Evolutionary conservation across 106 monocot genomes (phyloP), one percentile per base, ranked within the genome.

Genomic region (Dendrobium catenatum): DNA sequence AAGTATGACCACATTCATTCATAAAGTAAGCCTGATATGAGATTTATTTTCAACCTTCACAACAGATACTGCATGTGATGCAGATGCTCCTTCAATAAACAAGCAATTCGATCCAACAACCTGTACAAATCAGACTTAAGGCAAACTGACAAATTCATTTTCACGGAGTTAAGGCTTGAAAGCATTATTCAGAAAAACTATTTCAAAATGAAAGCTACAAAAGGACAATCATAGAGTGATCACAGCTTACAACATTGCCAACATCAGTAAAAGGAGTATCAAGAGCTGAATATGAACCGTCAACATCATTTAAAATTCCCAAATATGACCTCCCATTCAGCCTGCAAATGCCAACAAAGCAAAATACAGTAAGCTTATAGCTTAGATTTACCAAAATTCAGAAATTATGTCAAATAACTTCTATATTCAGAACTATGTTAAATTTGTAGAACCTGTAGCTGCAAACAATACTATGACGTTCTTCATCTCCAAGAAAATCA

Each of bases 31-130:
- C 79, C 78, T 75, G 75, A 42, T 54, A 29, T 40, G 29, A 64
- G 42, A 59, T 29, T 33, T 18, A 68, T 73, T 46, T 79, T 78
- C 19, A 78, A 94, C 96, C 92, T 94, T 97, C 41, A 89, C 89
- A 83, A 97, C 47, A 73, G 92, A 97, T 78, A 87, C 73, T 81
- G 97, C 94, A 49, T 86, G 83, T 84, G 68, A 83, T 55, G 90
- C 89, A 76, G 97, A 97, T 77, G 97, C 97, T 47, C 94, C 92
- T 88, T 94, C 88, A 56, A 94, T 70, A 56, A 88, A 97, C 42
- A 92, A 81, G 81, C 88, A 97, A 37, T 79, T 55, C 4, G 78
- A 31, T 81, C 86, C 86, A 81, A 79, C 85, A 79, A 91, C 82
- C 96, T 96, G 56, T 6, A 11, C 73, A 73, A 72, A 77, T 47